Evolutionary conservation across 768 basidiomycete species (phyloP).

Genomic region (Mycena albidolilacea): DNA sequence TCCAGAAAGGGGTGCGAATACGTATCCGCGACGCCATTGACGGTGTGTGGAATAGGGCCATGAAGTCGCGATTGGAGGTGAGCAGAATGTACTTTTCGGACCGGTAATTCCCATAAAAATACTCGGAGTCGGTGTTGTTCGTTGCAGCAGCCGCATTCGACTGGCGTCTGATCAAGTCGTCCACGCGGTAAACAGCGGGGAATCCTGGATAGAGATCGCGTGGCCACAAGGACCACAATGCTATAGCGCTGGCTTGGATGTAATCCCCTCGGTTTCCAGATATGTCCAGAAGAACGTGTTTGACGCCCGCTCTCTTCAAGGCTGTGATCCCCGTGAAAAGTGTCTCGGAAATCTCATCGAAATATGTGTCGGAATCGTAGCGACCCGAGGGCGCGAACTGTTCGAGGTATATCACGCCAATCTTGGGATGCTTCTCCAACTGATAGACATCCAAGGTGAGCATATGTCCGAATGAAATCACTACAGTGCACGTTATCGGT

Average conservation of each 20-base stretch:
- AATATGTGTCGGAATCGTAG: slow-evolving; percentile 22
- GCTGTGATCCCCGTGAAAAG: slow-evolving; percentile 36
- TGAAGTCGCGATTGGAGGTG: slow-evolving; percentile 32
- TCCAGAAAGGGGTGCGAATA: slow-evolving; percentile 36
- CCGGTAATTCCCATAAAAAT: slow-evolving; percentile 34
- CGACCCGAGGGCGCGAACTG: slow-evolving; percentile 32
- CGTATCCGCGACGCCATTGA: slow-evolving; percentile 38
- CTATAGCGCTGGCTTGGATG: slow-evolving; percentile 34
- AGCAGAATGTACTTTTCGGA: slow-evolving; percentile 22
- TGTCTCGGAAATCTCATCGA: slow-evolving; percentile 17
- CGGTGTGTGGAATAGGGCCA: slow-evolving; percentile 30
- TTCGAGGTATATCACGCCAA: slow-evolving; percentile 40
- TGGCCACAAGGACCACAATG: slow-evolving; percentile 34
- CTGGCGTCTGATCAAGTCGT: slow-evolving; percentile 35
- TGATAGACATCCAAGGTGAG: slow-evolving; percentile 39
- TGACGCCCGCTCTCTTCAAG: slow-evolving; percentile 36
- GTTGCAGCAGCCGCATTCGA: slow-evolving; percentile 12
- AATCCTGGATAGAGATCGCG: slow-evolving; percentile 36
- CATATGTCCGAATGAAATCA: slow-evolving; percentile 35
- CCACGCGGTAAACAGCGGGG: slow-evolving; percentile 29
- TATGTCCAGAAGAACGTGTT: slow-evolving; percentile 37
- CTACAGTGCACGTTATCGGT: slow-evolving; percentile 18
- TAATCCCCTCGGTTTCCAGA: slow-evolving; percentile 39
- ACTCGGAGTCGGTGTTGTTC: slow-evolving; percentile 27
- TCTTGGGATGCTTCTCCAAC: slow-evolving; percentile 34